Conservation (phyloP, 2,329 filamentous ascomycete species). For the Xylariales sp. region DNA sequence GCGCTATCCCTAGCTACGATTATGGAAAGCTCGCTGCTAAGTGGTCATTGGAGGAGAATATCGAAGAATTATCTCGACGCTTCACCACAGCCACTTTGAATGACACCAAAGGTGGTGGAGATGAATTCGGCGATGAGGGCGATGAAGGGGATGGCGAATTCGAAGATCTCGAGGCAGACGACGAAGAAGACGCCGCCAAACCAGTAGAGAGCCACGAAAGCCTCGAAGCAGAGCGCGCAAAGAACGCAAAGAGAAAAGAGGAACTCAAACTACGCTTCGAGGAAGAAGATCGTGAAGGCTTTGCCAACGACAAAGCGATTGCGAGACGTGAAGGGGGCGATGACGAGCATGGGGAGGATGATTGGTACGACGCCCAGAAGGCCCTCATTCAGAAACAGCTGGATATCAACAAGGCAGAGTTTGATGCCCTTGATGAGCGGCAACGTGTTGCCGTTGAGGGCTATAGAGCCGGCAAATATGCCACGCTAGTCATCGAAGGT, state of each 20-base stretch:
- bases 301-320: constrained; percentile 82
- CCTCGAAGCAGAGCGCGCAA: constrained; percentile 84
- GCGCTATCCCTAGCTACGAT: constrained; percentile 72
- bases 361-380: constrained; percentile 98
- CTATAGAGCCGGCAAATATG: constrained; percentile 87
- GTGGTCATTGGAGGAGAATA: constrained; percentile 75
- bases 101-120: constrained; percentile 49
- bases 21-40: constrained; percentile 77
- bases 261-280: constrained; percentile 93
- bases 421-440: constrained; percentile 77
- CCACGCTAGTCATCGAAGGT: constrained; percentile 80
- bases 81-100: constrained; percentile 69
- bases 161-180: constrained; percentile 78
- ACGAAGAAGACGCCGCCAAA: constrained; percentile 47
- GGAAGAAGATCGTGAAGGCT: constrained; percentile 95
- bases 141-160: constrained; percentile 57
- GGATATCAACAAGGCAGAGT: constrained; percentile 94
- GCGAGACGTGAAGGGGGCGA: constrained; percentile 61
- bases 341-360: constrained; percentile 90
- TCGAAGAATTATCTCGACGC: constrained; percentile 67
- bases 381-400: constrained; percentile 69
- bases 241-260: constrained; percentile 88
- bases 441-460: constrained; percentile 85
- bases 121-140: constrained; percentile 48
- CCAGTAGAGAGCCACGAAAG: constrained; percentile 37